Conservation (phyloP, 176 grass and related monocot species). For the Carex pumila region DNA sequence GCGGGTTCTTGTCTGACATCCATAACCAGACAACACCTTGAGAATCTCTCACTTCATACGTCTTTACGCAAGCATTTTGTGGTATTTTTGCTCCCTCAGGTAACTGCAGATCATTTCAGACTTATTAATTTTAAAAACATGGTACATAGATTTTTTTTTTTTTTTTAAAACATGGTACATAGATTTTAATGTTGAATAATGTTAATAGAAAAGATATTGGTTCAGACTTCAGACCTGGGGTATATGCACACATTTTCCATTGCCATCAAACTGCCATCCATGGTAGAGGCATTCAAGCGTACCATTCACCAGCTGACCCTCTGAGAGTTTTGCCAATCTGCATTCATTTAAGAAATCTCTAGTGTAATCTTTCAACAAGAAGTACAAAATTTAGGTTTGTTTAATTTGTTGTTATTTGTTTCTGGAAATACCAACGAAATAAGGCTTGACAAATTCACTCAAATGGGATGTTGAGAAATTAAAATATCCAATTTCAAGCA, state of each 20-base stretch:
- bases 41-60: conserved; percentile 75
- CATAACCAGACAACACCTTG: conserved; percentile 92
- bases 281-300: conserved; percentile 92
- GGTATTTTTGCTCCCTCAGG: conserved; percentile 80
- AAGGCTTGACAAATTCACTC: background rate
- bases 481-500: background rate
- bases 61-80: conserved; percentile 50
- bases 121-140: background rate
- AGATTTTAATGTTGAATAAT: background rate
- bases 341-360: background rate
- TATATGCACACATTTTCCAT: conserved; percentile 85
- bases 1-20: conserved; percentile 58
- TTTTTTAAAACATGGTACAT: background rate
- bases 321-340: conserved; percentile 84
- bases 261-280: conserved; percentile 91
- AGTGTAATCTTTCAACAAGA: background rate
- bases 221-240: conserved; percentile 49
- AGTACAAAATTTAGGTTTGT: background rate
- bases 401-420: background rate
- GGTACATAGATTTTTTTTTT: background rate
- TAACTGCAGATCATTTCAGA: conserved; percentile 30
- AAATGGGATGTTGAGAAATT: background rate
- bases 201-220: background rate
- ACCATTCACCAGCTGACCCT: conserved; percentile 81
- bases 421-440: background rate